Conservation (phyloP, 2,329 filamentous ascomycete genomes). For the Stachybotrys echinatus region DNA sequence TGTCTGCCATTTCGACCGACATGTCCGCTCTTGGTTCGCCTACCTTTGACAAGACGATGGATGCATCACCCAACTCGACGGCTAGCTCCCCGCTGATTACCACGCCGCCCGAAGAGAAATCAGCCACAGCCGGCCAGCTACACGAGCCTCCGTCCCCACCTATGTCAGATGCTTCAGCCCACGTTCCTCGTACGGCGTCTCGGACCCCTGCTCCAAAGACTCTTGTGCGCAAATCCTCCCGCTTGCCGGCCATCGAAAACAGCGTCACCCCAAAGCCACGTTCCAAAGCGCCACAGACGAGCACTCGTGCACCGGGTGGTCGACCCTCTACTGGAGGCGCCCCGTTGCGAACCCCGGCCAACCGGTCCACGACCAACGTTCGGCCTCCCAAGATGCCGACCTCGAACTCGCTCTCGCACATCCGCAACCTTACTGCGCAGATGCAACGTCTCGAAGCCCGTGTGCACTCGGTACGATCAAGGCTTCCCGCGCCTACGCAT, state of each 20-base stretch:
- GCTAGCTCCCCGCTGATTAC: constrained; percentile 85
- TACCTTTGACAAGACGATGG: constrained; percentile 65
- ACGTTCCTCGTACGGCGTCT: constrained; percentile 44
- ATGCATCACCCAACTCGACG: constrained; percentile 74
- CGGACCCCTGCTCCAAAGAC: constrained; percentile 21
- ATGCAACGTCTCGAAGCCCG: constrained; percentile 95
- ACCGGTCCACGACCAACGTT: constrained; percentile 39
- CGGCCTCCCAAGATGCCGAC: constrained; percentile 42
- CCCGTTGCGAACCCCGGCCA: constrained; percentile 40
- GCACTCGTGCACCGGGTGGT: constrained; percentile 27
- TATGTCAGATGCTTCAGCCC: constrained; percentile 76
- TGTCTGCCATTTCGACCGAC: constrained; percentile 56
- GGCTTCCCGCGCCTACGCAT: constrained; percentile 73
- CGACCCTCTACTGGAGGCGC: constrained; percentile 41
- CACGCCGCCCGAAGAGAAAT: constrained; percentile 73
- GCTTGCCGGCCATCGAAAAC: constrained; percentile 49
- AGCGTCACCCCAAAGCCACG: constrained; percentile 55
- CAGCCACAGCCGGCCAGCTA: constrained; percentile 53
- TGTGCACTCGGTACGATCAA: constrained; percentile 86
- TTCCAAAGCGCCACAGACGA: constrained; percentile 34
- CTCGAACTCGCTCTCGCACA: constrained; percentile 78
- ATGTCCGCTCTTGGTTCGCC: constrained; percentile 63
- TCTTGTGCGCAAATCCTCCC: constrained; percentile 36
- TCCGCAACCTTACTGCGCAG: constrained; percentile 88
- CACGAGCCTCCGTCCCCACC: constrained; percentile 89